Percentiles rank a stretch among this genome's conserved stretches.
These are phyloP conservation scores for Coemansia sp. DNA, from an alignment of 192 early-diverging fungal species.

Conservation along the genomic window DNA sequence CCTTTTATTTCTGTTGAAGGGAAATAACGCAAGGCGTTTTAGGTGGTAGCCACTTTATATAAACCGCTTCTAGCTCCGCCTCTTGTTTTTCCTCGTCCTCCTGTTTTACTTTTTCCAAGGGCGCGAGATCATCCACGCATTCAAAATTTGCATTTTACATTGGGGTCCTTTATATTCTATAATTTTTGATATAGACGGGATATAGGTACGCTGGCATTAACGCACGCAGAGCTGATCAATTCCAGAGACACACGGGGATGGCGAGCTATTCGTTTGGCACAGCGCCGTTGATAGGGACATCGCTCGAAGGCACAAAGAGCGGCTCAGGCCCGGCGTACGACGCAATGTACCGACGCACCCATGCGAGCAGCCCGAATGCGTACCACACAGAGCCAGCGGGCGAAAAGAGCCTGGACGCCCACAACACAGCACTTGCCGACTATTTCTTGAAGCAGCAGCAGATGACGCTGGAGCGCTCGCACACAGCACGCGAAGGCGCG, in stretches of 20 bases:
- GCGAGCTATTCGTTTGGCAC: conserved; percentile 48
- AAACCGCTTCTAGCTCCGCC: conserved; percentile 11
- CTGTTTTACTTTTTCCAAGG: background rate
- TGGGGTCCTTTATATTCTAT: too few relatives aligned
- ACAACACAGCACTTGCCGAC: conserved; percentile 32
- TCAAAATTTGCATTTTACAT: background rate
- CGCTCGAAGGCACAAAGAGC: conserved; percentile 20
- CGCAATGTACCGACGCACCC: conserved; percentile 26
- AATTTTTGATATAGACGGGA: background rate
- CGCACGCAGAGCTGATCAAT: background rate
- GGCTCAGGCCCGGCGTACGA: conserved; percentile 8
- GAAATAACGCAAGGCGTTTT: conserved; percentile 6
- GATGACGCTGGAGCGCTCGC: conserved; percentile 10
- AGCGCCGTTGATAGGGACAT: conserved; percentile 31
- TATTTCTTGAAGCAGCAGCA: conserved; percentile 49
- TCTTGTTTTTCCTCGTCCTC: too few relatives aligned
- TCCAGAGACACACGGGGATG: conserved; percentile 8
- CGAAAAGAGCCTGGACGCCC: conserved; percentile 6
- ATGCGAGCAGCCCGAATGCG: conserved; percentile 11
- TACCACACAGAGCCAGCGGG: conserved; percentile 13
- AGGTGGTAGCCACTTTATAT: conserved; percentile 16
- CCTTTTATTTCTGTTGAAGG: background rate
- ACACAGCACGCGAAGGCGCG: background rate
- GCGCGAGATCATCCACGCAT: background rate
- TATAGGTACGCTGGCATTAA: background rate